These are phyloP conservation scores for Lactarius pseudohatsudake DNA, from an alignment of 768 basidiomycete genomes.

Conservation along the genomic window DNA sequence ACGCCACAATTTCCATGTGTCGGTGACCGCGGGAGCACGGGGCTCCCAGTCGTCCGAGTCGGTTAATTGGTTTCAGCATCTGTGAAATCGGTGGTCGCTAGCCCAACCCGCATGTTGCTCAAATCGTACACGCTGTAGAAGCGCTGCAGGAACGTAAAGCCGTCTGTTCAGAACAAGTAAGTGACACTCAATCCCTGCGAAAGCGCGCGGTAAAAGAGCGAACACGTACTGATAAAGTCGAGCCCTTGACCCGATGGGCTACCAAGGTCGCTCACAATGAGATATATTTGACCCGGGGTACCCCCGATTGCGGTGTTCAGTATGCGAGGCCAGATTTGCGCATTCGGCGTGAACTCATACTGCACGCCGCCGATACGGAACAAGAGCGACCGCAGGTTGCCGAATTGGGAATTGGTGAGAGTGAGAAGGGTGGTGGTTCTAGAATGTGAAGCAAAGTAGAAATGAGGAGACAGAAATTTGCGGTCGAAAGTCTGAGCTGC, in stretches of 20 bases:
- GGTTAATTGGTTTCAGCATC: constrained; percentile 28
- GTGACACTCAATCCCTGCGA: not conserved
- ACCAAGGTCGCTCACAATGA: constrained; percentile 32
- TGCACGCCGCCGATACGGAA: constrained; percentile 52
- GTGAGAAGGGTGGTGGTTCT: constrained; percentile 59
- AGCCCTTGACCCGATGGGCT: constrained; percentile 32
- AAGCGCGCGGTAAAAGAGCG: not conserved
- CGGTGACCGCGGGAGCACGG: not conserved
- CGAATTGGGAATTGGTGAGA: constrained; percentile 49
- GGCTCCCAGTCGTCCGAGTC: not conserved
- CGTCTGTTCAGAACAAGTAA: not conserved
- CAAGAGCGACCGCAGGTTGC: constrained; percentile 49
- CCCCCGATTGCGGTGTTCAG: constrained; percentile 62
- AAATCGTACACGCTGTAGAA: constrained; percentile 31
- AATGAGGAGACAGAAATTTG: not conserved
- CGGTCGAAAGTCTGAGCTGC: not conserved
- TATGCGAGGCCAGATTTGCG: constrained; percentile 67
- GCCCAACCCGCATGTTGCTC: constrained; percentile 28
- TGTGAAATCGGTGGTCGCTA: constrained; percentile 31
- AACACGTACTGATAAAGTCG: constrained; percentile 31
- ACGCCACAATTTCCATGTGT: not conserved
- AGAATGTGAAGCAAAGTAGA: not conserved
- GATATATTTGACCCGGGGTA: constrained; percentile 42
- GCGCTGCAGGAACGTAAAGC: constrained; percentile 18
- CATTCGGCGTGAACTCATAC: constrained; percentile 59